These are phyloP conservation scores for Massariosphaeria phaeospora DNA, from an alignment of 495 filamentous ascomycete genomes.

Conservation along the genomic window DNA sequence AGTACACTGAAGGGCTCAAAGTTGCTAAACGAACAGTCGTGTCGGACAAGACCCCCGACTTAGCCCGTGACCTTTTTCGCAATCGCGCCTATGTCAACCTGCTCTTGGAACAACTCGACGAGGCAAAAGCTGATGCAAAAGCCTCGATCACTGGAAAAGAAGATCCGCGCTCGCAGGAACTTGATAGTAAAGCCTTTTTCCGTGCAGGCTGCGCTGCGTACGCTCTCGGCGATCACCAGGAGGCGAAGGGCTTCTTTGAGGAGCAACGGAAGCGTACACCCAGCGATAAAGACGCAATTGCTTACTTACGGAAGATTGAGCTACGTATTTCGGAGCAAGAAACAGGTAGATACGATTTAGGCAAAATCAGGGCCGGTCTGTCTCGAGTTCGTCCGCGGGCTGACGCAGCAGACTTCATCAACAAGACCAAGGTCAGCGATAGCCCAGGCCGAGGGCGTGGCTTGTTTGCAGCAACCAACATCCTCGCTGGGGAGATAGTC, in stretches of 20 bases:
- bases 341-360: constrained; percentile 13
- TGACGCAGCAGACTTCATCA: constrained; percentile 36
- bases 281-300: constrained; percentile 19
- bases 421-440: constrained; percentile 12
- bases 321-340: constrained; percentile 13
- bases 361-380: constrained; percentile 32
- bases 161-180: constrained; percentile 33
- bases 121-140: constrained; percentile 38
- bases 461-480: constrained; percentile 23
- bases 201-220: constrained; percentile 32
- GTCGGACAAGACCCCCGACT: constrained; percentile 4
- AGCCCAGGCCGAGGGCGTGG: constrained; percentile 28
- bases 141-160: constrained; percentile 32
- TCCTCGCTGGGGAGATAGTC: constrained; percentile 24
- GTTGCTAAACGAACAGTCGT: neutral
- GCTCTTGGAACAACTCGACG: constrained; percentile 36
- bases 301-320: constrained; percentile 11
- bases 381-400: constrained; percentile 33
- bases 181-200: constrained; percentile 33
- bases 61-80: constrained; percentile 22
- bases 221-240: constrained; percentile 22
- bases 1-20: constrained; percentile 39
- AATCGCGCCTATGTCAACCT: constrained; percentile 34
- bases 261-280: constrained; percentile 17
- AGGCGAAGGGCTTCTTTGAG: constrained; percentile 14